Evolutionary conservation across 208 protist genomes (phyloP).

Genomic region (Kentomonas sorsogonicus): DNA sequence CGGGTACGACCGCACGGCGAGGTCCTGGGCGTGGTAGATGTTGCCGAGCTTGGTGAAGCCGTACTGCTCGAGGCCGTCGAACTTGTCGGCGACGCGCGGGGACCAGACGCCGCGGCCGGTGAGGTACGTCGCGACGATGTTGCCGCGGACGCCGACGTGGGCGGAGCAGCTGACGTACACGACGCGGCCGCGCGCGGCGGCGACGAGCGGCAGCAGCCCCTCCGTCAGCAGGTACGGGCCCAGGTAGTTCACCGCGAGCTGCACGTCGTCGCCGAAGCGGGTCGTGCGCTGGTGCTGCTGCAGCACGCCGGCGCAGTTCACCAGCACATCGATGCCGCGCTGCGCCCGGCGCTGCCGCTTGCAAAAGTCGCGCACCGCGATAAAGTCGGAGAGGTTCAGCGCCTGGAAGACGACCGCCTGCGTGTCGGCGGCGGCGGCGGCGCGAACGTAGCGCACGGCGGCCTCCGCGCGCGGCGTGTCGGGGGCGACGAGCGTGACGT

Average conservation of each 20-base stretch:
- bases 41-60: slow-evolving; percentile 83
- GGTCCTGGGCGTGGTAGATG: slow-evolving; percentile 76
- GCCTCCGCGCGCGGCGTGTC: slow-evolving; percentile 31
- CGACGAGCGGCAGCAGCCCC: slow-evolving; percentile 67
- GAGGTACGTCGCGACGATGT: slow-evolving; percentile 54
- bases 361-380: slow-evolving; percentile 68
- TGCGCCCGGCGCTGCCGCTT: slow-evolving; percentile 35
- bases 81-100: slow-evolving; percentile 44
- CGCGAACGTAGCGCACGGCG: slow-evolving; percentile 32
- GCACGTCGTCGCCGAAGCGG: slow-evolving; percentile 69
- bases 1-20: slow-evolving; percentile 61
- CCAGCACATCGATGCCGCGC: slow-evolving; percentile 48
- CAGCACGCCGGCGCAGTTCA: slow-evolving; percentile 74
- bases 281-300: slow-evolving; percentile 43
- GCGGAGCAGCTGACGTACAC: slow-evolving; percentile 75
- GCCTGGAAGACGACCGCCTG: slow-evolving; percentile 16
- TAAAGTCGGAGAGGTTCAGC: slow-evolving; percentile 68
- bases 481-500: slow-evolving; percentile 48
- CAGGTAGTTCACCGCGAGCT: slow-evolving; percentile 74
- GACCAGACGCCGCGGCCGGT: slow-evolving; percentile 69
- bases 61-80: slow-evolving; percentile 80
- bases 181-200: slow-evolving; percentile 46
- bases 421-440: slow-evolving; percentile 5
- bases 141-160: slow-evolving; percentile 54
- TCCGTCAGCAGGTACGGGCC: slow-evolving; percentile 75